A percentile compares a stretch with the other conserved stretches of the same genome.
These are phyloP conservation scores for Pelagomonas calceolata DNA, from an alignment of 108 stramenopile genomes.

Conservation along the genomic window DNA sequence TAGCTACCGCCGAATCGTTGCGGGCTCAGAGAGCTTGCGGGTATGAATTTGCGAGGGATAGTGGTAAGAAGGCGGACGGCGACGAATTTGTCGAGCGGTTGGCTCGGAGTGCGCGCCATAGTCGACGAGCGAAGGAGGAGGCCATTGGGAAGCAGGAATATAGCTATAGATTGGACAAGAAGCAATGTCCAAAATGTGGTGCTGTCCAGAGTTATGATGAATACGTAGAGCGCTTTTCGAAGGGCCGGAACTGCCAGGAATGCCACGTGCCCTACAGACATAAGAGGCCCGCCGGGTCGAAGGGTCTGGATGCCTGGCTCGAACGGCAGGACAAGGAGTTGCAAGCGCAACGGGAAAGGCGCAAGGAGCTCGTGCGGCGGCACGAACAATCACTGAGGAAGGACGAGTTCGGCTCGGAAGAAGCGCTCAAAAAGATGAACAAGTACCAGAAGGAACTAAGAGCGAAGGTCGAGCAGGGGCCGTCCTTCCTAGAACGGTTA, in stretches of 20 bases:
- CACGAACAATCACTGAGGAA: too few relatives aligned
- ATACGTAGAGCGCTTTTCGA: neutral
- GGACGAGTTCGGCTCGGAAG: too few relatives aligned
- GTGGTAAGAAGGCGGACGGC: neutral
- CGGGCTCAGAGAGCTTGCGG: neutral
- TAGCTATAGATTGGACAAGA: neutral
- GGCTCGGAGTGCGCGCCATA: neutral
- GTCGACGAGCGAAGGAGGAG: neutral
- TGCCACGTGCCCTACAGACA: slow-evolving; percentile 4
- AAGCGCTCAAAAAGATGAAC: too few relatives aligned
- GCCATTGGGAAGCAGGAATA: neutral
- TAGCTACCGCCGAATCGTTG: too few relatives aligned
- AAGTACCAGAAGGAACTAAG: neutral
- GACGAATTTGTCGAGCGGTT: slow-evolving; percentile 4
- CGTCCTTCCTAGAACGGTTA: neutral
- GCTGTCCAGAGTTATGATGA: slow-evolving; percentile 6
- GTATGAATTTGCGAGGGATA: too few relatives aligned
- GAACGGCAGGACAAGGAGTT: neutral
- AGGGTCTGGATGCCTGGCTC: neutral
- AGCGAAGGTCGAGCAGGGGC: neutral
- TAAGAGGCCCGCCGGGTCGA: neutral
- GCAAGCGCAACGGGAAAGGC: too few relatives aligned
- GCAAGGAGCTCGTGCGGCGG: too few relatives aligned
- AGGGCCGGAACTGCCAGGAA: neutral
- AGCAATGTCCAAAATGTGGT: slow-evolving; percentile 8